Evolutionary conservation across 352 stramenopile species (phyloP).

Genomic region (Pythium aphanidermatum): DNA sequence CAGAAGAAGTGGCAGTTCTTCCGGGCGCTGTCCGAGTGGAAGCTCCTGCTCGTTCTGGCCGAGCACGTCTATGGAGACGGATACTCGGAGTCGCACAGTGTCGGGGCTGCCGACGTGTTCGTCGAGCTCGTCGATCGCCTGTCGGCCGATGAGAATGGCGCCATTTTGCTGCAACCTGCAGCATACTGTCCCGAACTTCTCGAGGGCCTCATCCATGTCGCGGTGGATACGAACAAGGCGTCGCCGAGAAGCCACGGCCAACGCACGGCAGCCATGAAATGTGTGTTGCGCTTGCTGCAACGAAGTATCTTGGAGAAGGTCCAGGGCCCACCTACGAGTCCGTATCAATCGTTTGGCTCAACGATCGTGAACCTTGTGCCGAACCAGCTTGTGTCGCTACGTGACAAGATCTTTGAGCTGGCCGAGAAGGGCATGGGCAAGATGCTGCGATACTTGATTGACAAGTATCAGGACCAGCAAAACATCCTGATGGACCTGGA

Average conservation of each 20-base stretch:
- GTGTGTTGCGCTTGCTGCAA: conserved; percentile 67
- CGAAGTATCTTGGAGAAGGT: conserved; percentile 74
- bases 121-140: conserved; percentile 84
- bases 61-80: conserved; percentile 65
- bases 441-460: conserved; percentile 63
- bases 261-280: conserved; percentile 81
- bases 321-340: conserved; percentile 65
- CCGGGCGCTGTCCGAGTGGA: conserved; percentile 80
- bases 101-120: conserved; percentile 85
- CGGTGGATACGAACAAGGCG: conserved; percentile 26
- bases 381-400: conserved; percentile 71
- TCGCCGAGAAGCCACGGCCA: conserved; percentile 38
- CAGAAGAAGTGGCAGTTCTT: conserved; percentile 89
- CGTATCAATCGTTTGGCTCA: conserved; percentile 80
- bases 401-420: conserved; percentile 64
- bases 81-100: conserved; percentile 61
- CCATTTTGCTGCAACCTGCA: conserved; percentile 80
- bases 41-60: conserved; percentile 79
- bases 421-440: conserved; percentile 60
- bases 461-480: conserved; percentile 77
- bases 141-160: conserved; percentile 84
- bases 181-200: conserved; percentile 82
- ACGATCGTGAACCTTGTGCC: conserved; percentile 82
- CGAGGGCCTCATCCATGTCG: conserved; percentile 66
- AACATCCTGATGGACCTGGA: conserved; percentile 66